A percentile compares a stretch with the other conserved stretches of the same genome.
Evolutionary conservation across 192 early-diverging fungal genomes (phyloP).

Genomic region (Entomortierella parvispora): DNA sequence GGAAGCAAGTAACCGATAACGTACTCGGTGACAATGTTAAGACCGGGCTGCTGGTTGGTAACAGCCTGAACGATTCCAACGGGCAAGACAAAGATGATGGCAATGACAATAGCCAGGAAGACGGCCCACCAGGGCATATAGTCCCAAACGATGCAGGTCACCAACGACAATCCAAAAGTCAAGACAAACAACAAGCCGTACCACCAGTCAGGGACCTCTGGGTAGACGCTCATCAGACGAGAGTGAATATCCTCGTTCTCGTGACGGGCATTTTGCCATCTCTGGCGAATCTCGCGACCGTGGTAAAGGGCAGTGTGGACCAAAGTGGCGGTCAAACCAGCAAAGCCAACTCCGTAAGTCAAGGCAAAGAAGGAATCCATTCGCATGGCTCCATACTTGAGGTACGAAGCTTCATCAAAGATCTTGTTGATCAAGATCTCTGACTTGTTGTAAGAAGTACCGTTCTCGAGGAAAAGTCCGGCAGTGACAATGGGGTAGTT

Average conservation of each 20-base stretch:
- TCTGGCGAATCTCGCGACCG: slow-evolving; percentile 59
- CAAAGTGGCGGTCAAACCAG: slow-evolving; percentile 63
- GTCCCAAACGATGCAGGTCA: slow-evolving; percentile 58
- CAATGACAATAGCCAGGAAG: slow-evolving; percentile 53
- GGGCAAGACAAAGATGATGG: slow-evolving; percentile 29
- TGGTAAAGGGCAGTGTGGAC: slow-evolving; percentile 70
- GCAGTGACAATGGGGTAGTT: slow-evolving; percentile 49
- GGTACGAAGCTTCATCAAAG: slow-evolving; percentile 46
- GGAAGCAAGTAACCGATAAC: slow-evolving; percentile 57
- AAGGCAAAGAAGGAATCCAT: slow-evolving; percentile 56
- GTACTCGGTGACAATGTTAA: slow-evolving; percentile 66
- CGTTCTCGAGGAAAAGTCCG: slow-evolving; percentile 1
- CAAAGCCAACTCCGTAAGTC: slow-evolving; percentile 63
- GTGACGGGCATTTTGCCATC: too few species aligned
- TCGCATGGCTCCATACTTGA: slow-evolving; percentile 48
- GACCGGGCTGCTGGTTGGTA: slow-evolving; percentile 58
- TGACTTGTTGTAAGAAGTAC: slow-evolving; percentile 26
- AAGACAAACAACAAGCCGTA: slow-evolving; percentile 54
- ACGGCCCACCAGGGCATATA: too few species aligned
- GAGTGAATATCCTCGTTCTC: too few species aligned
- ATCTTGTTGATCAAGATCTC: slow-evolving; percentile 22
- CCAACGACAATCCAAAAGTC: slow-evolving; percentile 36
- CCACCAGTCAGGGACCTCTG: too few species aligned
- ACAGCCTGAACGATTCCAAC: slow-evolving; percentile 61
- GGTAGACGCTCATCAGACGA: too few species aligned